Percentiles rank a stretch among this genome's conserved stretches.
Evolutionary conservation across 2,329 filamentous ascomycete genomes (phyloP).

Genomic region (Pestalotiopsis sp.): DNA sequence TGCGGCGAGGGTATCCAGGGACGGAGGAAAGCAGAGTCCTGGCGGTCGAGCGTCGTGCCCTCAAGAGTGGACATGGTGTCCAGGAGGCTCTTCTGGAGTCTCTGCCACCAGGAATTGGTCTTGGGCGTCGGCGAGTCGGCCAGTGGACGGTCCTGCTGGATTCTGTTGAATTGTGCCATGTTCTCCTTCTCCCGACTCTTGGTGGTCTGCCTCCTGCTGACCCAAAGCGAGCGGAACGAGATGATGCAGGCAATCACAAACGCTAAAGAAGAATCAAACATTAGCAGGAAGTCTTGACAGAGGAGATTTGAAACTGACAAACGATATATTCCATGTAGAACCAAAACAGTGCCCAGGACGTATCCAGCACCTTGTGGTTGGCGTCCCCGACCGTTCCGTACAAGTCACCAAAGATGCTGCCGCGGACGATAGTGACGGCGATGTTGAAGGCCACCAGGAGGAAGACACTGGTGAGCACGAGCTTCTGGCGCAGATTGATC

Average conservation of each 20-base stretch:
- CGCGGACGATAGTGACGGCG: constrained; percentile 22
- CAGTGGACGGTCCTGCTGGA: not conserved
- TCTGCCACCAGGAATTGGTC: not conserved
- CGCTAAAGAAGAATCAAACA: constrained; percentile 10
- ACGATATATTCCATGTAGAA: constrained; percentile 19
- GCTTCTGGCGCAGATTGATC: constrained; percentile 20
- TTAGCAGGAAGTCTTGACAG: not conserved
- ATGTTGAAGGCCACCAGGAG: constrained; percentile 19
- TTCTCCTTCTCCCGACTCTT: constrained; percentile 4
- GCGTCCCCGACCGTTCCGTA: constrained; percentile 12
- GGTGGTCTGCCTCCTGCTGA: constrained; percentile 15
- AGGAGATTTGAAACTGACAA: not conserved
- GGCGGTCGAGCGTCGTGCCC: not conserved
- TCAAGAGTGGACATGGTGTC: not conserved
- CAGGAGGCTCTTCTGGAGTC: not conserved
- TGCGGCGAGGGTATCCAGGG: not conserved
- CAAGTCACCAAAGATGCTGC: constrained; percentile 17
- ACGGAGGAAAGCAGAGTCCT: not conserved
- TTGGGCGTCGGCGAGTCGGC: not conserved
- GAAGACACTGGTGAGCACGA: constrained; percentile 18
- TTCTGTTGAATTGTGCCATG: not conserved
- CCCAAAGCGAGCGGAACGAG: constrained; percentile 23
- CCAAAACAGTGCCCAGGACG: constrained; percentile 21
- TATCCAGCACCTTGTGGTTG: not conserved
- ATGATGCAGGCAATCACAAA: constrained; percentile 23